A percentile compares a stretch with the other conserved stretches of the same genome.
Conservation (phyloP, 768 basidiomycete genomes). For the Boletus reticulatus region DNA sequence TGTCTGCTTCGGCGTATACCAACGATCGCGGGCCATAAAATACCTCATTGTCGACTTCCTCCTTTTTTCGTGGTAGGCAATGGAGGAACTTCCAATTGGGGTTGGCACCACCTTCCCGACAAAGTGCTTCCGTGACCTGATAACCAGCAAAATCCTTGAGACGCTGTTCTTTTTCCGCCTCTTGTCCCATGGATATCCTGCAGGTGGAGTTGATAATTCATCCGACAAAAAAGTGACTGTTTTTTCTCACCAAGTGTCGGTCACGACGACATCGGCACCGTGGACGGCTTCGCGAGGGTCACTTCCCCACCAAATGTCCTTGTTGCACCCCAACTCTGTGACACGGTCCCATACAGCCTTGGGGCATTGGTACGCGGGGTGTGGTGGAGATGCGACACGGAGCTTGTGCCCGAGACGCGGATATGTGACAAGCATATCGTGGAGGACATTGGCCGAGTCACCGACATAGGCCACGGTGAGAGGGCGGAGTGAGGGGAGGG, state of each 20-base stretch:
- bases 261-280: slow-evolving; percentile 92
- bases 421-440: slow-evolving; percentile 96
- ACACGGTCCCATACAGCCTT: slow-evolving; percentile 79
- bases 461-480: slow-evolving; percentile 93
- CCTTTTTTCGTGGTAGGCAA: slow-evolving; percentile 87
- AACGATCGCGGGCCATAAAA: slow-evolving; percentile 92
- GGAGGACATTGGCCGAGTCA: slow-evolving; percentile 91
- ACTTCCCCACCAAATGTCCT: slow-evolving; percentile 66
- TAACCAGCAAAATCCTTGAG: slow-evolving; percentile 87
- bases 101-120: slow-evolving; percentile 76
- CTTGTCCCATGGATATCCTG: slow-evolving; percentile 99
- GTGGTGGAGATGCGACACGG: slow-evolving; percentile 76
- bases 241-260: slow-evolving; percentile 84
- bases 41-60: slow-evolving; percentile 98
- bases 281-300: slow-evolving; percentile 86
- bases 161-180: slow-evolving; percentile 87
- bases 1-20: slow-evolving; percentile 93
- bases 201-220: background rate
- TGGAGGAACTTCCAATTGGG: slow-evolving; percentile 94
- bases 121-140: slow-evolving; percentile 90
- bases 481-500: slow-evolving; percentile 59
- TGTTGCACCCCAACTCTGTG: slow-evolving; percentile 68
- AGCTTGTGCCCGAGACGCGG: slow-evolving; percentile 88
- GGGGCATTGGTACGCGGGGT: slow-evolving; percentile 62
- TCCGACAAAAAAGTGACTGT: background rate